Conservation (phyloP, 345 rosid species). For the Arabidopsis arenosa region DNA sequence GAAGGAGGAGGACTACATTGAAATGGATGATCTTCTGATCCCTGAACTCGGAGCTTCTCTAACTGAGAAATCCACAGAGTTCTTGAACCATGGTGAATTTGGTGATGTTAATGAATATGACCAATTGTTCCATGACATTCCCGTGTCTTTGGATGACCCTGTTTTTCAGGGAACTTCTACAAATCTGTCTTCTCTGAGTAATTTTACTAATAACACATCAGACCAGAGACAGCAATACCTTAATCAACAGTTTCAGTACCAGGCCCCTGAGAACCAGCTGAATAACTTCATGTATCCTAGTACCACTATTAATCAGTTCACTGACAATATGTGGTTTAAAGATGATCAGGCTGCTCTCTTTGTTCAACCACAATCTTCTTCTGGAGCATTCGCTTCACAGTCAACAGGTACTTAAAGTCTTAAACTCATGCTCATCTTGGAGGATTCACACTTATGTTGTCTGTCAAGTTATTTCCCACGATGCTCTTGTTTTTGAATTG, state of each 20-base stretch:
- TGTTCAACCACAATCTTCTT: constrained; percentile 22
- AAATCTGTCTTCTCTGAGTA: constrained; percentile 16
- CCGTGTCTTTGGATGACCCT: constrained; percentile 41
- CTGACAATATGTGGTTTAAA: constrained; percentile 31
- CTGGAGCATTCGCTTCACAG: constrained; percentile 21
- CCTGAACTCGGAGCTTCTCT: constrained; percentile 46
- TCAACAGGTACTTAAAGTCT: constrained; percentile 41
- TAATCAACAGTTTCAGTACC: constrained; percentile 31
- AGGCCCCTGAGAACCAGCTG: constrained; percentile 12
- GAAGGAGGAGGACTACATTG: constrained; percentile 67
- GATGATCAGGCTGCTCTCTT: constrained; percentile 25
- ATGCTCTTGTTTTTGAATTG: not conserved
- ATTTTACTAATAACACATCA: constrained; percentile 18
- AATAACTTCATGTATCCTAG: constrained; percentile 32
- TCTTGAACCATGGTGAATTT: constrained; percentile 28
- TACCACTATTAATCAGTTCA: constrained; percentile 21
- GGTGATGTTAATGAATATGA: constrained; percentile 25
- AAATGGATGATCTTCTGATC: constrained; percentile 74
- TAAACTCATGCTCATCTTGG: constrained; percentile 11
- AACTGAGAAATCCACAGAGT: constrained; percentile 3
- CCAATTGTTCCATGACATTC: constrained; percentile 34
- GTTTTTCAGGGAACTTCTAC: constrained; percentile 27
- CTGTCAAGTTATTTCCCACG: not conserved
- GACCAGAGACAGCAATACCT: constrained; percentile 18
- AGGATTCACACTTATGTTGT: not conserved